Evolutionary conservation across 108 stramenopile species (phyloP), one percentile per base, ranked within the genome.

Genomic region (Nitzschia sp.): DNA sequence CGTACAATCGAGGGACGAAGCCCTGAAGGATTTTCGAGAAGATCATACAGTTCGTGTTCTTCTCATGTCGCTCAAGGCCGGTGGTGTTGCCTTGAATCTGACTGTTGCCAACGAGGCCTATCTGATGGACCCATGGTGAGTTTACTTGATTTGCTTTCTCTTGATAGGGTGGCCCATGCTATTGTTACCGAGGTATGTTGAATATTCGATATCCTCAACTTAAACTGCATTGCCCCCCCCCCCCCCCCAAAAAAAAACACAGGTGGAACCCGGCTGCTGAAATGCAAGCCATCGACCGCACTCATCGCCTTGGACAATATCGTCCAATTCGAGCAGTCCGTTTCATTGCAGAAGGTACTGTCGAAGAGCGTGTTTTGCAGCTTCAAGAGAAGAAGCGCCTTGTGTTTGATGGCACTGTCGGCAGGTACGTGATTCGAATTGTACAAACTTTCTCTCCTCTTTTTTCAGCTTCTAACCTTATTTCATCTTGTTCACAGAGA

Each of bases 201-300:
- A n/a, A n/a, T n/a, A n/a, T n/a, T n/a, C n/a, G n/a, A n/a, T n/a
- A n/a, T n/a, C n/a, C n/a, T n/a, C n/a, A n/a, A n/a, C n/a, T n/a
- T n/a, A n/a, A n/a, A n/a, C n/a, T n/a, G n/a, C n/a, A n/a, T n/a
- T n/a, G n/a, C n/a, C n/a, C n/a, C n/a, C n/a, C n/a, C n/a, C n/a
- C n/a, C n/a, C n/a, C n/a, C n/a, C n/a, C 38, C 11, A 41, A 41
- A 6, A 41, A 41, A 11, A 41, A 41, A 41, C 2, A 52, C 48
- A 64, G 71, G 45, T 67, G 85, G 88, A 88, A 91, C 60, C 91
- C 91, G 1, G 93, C 94, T 4, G 97, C 96, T 1, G 98, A 99
- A 72, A 94, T 97, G 92, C 99, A 99, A 77, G 98, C 98, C 2
- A 98, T 99, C 69, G 97, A 98, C 59, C 82, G 99, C 36, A 97